These are phyloP conservation scores for Henckelia pumila DNA, from an alignment of 257 asterid genomes.

Conservation along the genomic window DNA sequence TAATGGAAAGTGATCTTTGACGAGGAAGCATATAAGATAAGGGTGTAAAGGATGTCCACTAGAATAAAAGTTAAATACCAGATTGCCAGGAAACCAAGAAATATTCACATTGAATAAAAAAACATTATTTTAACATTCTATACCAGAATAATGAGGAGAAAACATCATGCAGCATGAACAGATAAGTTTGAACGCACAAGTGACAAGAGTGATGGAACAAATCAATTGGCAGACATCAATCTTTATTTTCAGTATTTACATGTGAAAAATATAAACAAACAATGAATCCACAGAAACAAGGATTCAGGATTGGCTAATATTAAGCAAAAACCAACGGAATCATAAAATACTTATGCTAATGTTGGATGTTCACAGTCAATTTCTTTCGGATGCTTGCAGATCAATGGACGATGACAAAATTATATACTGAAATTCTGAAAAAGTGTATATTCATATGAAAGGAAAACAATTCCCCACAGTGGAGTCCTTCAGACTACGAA, in stretches of 20 bases:
- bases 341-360: neutral
- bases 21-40: neutral
- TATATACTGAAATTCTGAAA: constrained; percentile 1
- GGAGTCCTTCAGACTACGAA: neutral
- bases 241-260: no score
- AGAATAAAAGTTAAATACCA: constrained; percentile 6
- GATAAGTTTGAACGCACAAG: neutral
- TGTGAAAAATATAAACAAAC: neutral
- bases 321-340: neutral
- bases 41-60: constrained; percentile 7
- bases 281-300: constrained; percentile 2
- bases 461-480: neutral
- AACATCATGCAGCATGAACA: no score
- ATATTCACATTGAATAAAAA: neutral
- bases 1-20: constrained; percentile 12
- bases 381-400: no score
- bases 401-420: neutral
- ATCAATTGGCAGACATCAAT: no score
- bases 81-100: constrained; percentile 1
- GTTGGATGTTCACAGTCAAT: constrained; percentile 14
- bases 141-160: neutral
- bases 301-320: neutral
- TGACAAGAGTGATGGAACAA: neutral
- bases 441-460: neutral
- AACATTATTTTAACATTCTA: neutral